Conservation (phyloP, 2,329 filamentous ascomycete species). For the Myriosclerotinia curreyana region DNA sequence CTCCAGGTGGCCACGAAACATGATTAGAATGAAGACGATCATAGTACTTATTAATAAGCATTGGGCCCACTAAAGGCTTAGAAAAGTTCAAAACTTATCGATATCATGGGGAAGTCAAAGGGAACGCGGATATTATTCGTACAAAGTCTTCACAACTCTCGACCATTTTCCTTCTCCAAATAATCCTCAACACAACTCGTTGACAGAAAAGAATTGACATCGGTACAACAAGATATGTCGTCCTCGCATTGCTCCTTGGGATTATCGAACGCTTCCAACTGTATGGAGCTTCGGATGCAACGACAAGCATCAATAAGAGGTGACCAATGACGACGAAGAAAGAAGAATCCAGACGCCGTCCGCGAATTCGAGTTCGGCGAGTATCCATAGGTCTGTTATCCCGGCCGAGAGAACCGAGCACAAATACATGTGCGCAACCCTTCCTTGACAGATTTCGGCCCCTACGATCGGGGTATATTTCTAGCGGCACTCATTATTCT, state of each 20-base stretch:
- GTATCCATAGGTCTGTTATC: not conserved
- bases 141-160: not conserved
- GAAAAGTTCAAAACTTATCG: not conserved
- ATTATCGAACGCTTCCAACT: not conserved
- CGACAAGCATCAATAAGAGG: not conserved
- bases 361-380: not conserved
- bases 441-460: not conserved
- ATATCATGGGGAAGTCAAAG: not conserved
- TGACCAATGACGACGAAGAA: not conserved
- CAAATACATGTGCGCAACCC: not conserved
- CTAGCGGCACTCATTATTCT: not conserved
- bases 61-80: not conserved
- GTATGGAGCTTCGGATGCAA: not conserved
- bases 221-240: not conserved
- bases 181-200: not conserved
- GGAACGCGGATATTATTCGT: too few relatives aligned
- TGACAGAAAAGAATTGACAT: not conserved
- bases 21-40: not conserved
- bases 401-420: not conserved
- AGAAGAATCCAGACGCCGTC: not conserved
- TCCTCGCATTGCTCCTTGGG: not conserved
- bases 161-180: not conserved
- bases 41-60: not conserved
- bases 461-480: not conserved
- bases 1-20: not conserved